A percentile compares a stretch with the other conserved stretches of the same genome.
phyloP scores from a whole-genome alignment of 2,329 filamentous ascomycete species.

The Phialocephala subalpina region DNA sequence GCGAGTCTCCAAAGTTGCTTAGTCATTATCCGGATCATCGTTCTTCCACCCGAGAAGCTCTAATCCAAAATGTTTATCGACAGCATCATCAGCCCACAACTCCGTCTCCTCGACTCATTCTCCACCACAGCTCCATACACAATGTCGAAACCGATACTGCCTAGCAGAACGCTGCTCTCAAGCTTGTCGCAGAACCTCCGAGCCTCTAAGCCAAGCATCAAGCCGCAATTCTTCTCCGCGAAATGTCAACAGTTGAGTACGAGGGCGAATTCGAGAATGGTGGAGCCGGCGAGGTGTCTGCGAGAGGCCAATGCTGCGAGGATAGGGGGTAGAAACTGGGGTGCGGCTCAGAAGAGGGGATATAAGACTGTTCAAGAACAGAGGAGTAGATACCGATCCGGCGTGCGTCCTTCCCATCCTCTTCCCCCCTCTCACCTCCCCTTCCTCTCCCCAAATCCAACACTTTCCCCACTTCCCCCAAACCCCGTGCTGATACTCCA shows the following conservation, averaged over 20 bases:
- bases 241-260: background rate
- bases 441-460: no score
- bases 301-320: background rate
- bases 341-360: constrained; percentile 1
- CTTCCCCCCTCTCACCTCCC: background rate
- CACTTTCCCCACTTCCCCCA: background rate
- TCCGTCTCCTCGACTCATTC: background rate
- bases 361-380: constrained; percentile 46
- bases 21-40: background rate
- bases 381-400: constrained; percentile 26
- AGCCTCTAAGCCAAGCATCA: background rate
- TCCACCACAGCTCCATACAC: background rate
- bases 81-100: background rate
- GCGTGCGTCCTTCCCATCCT: constrained; percentile 33
- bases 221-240: background rate
- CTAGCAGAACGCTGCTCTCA: constrained; percentile 35
- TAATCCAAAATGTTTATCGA: background rate
- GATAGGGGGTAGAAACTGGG: background rate
- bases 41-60: constrained; percentile 5
- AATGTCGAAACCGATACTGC: constrained; percentile 36
- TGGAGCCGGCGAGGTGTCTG: background rate
- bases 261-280: background rate
- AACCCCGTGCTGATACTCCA: background rate
- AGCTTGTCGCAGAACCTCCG: constrained; percentile 28
- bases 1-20: no score